Conservation (phyloP, 164 flowering plant genomes). For the Malania oleifera region DNA sequence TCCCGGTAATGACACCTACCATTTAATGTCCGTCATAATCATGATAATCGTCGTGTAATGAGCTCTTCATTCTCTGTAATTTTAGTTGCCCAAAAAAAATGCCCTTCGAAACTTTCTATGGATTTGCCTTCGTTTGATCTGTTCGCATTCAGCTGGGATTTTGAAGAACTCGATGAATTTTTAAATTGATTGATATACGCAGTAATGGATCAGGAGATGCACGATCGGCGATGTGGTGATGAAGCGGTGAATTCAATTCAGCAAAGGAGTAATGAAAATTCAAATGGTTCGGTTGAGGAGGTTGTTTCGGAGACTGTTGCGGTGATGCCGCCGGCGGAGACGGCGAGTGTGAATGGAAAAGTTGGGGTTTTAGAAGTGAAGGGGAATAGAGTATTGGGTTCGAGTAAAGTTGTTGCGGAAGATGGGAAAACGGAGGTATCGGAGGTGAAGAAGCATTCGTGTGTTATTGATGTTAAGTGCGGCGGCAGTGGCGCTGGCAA, state of each 20-base stretch:
- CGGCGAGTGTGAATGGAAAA: conserved; percentile 9
- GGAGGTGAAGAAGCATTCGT: conserved; percentile 20
- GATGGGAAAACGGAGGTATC: conserved; percentile 12
- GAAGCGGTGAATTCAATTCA: conserved; percentile 3
- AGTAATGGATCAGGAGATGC: conserved; percentile 8
- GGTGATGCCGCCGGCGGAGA: conserved; percentile 15
- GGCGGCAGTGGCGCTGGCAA: conserved; percentile 11
- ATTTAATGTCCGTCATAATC: too few relatives aligned
- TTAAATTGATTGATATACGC: neutral
- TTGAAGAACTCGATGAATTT: neutral
- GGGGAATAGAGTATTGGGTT: conserved; percentile 10
- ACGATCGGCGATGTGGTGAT: neutral
- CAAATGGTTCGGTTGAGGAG: neutral
- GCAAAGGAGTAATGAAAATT: neutral
- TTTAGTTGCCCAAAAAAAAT: too few relatives aligned
- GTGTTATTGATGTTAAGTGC: conserved; percentile 38
- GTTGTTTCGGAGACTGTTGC: conserved; percentile 17
- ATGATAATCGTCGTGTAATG: too few relatives aligned
- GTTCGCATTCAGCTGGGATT: neutral
- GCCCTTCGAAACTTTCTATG: too few relatives aligned
- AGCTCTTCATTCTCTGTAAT: too few relatives aligned
- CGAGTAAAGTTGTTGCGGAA: conserved; percentile 18
- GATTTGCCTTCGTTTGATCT: neutral
- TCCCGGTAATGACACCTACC: too few relatives aligned
- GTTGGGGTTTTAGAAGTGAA: conserved; percentile 7